Conservation (phyloP, 306 rosid species). For the Trifolium pratense region DNA sequence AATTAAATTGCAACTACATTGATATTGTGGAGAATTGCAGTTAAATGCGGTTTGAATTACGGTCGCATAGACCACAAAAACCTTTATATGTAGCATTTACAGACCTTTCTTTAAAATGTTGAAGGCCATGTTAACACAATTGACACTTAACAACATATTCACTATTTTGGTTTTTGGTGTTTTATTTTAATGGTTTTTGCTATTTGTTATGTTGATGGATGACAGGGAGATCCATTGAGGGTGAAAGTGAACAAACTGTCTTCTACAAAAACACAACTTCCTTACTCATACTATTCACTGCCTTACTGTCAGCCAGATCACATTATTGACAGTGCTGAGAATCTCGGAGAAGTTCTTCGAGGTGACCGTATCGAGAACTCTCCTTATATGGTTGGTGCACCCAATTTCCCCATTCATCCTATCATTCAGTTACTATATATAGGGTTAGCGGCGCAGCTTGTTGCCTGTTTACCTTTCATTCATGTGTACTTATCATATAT, state of each 20-base stretch:
- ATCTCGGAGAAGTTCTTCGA: conserved; percentile 95
- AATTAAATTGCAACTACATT: not conserved
- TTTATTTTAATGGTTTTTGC: conserved; percentile 19
- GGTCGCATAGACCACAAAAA: not conserved
- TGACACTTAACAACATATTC: not conserved
- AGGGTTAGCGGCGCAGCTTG: no score
- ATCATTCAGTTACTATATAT: not conserved
- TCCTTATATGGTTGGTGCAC: conserved; percentile 69
- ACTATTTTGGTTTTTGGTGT: not conserved
- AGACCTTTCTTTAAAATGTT: not conserved
- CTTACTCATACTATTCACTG: conserved; percentile 79
- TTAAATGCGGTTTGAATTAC: not conserved
- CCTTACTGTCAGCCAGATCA: conserved; percentile 73
- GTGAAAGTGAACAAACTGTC: conserved; percentile 89
- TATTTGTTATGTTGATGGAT: conserved; percentile 29
- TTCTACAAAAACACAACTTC: conserved; percentile 89
- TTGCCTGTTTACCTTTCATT: no score
- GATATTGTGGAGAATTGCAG: not conserved
- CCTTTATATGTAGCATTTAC: no score
- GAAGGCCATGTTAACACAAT: not conserved
- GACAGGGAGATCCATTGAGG: conserved; percentile 76
- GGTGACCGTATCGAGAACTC: conserved; percentile 94
- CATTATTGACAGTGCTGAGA: conserved; percentile 90
- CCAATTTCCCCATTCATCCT: not conserved
- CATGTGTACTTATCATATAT: no score